phyloP scores from a whole-genome alignment of 495 filamentous ascomycete species.

The Letharia columbiana region DNA sequence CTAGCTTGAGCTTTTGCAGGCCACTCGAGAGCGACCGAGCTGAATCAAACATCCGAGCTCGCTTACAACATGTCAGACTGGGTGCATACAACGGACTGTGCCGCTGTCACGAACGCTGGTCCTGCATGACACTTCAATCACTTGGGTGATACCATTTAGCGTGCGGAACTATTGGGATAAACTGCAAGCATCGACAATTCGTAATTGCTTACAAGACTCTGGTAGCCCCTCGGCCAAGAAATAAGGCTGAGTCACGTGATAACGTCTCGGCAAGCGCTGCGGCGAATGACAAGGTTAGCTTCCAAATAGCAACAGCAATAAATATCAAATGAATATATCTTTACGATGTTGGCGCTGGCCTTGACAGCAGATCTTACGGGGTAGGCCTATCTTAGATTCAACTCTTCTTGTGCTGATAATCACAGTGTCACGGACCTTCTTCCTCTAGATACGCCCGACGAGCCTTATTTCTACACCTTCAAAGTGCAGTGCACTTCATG shows the following conservation, averaged over 20 bases:
- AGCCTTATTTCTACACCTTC: slow-evolving; percentile 91
- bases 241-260: not conserved
- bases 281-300: not conserved
- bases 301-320: not conserved
- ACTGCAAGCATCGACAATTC: not conserved
- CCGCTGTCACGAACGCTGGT: not conserved
- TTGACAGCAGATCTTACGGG: slow-evolving; percentile 25
- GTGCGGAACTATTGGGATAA: not conserved
- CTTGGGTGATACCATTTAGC: not conserved
- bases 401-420: slow-evolving; percentile 13
- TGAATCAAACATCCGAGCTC: not conserved
- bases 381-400: slow-evolving; percentile 8
- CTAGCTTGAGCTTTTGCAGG: not conserved
- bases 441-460: slow-evolving; percentile 69
- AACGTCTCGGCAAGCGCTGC: not conserved
- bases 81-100: not conserved
- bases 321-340: not conserved
- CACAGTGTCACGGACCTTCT: slow-evolving; percentile 78
- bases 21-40: not conserved
- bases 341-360: slow-evolving; percentile 23
- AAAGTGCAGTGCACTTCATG: slow-evolving; percentile 95
- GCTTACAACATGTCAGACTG: not conserved
- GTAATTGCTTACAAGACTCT: no score
- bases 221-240: not conserved
- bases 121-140: not conserved